phyloP scores from a whole-genome alignment of 1,284 basidiomycete species.

The Leccinum subrobustum region DNA sequence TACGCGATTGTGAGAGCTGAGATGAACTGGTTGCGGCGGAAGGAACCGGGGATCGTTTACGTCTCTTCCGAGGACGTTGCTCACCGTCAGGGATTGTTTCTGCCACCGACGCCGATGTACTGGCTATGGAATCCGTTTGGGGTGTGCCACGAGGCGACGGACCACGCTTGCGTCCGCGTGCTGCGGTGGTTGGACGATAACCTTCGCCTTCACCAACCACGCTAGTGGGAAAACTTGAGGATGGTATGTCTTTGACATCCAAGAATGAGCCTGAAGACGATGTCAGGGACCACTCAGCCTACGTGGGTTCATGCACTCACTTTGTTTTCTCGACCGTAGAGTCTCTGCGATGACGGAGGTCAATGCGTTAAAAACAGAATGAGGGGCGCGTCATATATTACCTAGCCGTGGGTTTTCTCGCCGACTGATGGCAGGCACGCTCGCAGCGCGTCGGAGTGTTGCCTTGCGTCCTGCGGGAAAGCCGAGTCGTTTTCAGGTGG shows the following conservation, averaged over 20 bases:
- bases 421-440: constrained; percentile 18
- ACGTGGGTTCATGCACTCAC: constrained; percentile 11
- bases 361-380: constrained; percentile 4
- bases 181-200: constrained; percentile 10
- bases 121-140: neutral
- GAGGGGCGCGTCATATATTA: constrained; percentile 5
- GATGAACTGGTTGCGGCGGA: constrained; percentile 12
- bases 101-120: constrained; percentile 2
- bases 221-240: constrained; percentile 7
- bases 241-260: constrained; percentile 10
- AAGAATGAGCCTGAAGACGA: constrained; percentile 9
- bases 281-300: constrained; percentile 2
- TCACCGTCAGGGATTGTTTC: constrained; percentile 1
- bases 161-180: constrained; percentile 22
- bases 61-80: constrained; percentile 22
- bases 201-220: constrained; percentile 17
- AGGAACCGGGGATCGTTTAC: constrained; percentile 23
- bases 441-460: constrained; percentile 12
- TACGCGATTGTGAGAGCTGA: constrained; percentile 10
- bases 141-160: constrained; percentile 1
- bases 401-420: constrained; percentile 13
- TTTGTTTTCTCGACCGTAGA: constrained; percentile 14
- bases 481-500: constrained; percentile 7
- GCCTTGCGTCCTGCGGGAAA: constrained; percentile 15
- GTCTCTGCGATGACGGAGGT: constrained; percentile 16